Conservation (phyloP, 257 asterid species). For the Coffea eugenioides region DNA sequence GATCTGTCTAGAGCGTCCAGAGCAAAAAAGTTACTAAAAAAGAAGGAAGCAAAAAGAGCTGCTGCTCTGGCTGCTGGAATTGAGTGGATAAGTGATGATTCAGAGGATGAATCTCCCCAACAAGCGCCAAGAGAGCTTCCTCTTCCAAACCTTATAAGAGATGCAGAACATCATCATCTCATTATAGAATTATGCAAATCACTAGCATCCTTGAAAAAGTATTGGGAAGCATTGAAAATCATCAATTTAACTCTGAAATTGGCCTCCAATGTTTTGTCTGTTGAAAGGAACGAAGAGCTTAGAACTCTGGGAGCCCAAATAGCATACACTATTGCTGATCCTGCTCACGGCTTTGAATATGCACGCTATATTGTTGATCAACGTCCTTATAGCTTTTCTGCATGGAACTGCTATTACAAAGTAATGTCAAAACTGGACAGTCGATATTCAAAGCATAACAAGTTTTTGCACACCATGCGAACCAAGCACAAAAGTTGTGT, state of each 20-base stretch:
- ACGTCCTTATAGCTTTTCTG: constrained; percentile 76
- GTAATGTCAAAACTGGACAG: constrained; percentile 48
- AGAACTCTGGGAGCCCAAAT: constrained; percentile 8
- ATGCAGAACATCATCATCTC: constrained; percentile 53
- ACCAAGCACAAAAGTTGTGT: constrained; percentile 57
- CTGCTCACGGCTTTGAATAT: constrained; percentile 62
- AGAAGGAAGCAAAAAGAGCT: constrained; percentile 67
- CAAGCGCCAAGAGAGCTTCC: constrained; percentile 58
- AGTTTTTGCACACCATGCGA: constrained; percentile 61
- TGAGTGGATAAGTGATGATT: constrained; percentile 79
- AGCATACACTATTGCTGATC: constrained; percentile 55
- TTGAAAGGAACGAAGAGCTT: too few relatives aligned
- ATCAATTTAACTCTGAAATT: constrained; percentile 65
- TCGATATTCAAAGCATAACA: constrained; percentile 50
- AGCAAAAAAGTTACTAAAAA: constrained; percentile 65
- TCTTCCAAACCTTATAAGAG: constrained; percentile 69
- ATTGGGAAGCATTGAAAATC: constrained; percentile 71
- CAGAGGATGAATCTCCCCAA: constrained; percentile 72
- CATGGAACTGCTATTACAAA: constrained; percentile 89
- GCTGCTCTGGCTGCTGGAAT: constrained; percentile 83
- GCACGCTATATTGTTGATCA: constrained; percentile 59
- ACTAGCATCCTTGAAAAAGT: constrained; percentile 57
- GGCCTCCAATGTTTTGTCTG: constrained; percentile 30
- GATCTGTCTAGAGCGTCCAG: constrained; percentile 74
- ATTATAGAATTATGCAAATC: constrained; percentile 78